Evolutionary conservation across 768 basidiomycete genomes (phyloP).

Genomic region (Tulasnella sp.): DNA sequence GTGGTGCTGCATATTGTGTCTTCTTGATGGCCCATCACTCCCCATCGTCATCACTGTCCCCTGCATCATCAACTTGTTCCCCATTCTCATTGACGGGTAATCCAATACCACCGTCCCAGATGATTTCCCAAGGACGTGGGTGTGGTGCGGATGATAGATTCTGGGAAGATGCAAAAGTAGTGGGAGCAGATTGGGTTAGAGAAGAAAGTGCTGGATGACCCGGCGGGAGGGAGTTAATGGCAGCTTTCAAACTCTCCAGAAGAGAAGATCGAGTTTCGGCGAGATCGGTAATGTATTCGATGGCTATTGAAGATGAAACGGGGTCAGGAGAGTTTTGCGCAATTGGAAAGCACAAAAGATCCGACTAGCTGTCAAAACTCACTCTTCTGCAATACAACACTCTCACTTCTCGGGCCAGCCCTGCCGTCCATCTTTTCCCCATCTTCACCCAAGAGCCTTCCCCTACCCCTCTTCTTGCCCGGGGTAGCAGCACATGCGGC

Average conservation of each 20-base stretch:
- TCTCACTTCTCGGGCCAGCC: conserved; percentile 82
- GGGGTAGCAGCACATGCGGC: conserved; percentile 28
- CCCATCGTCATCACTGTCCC: not conserved
- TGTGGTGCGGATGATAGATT: not conserved
- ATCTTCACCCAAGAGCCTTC: conserved; percentile 27
- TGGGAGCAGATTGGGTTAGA: conserved; percentile 23
- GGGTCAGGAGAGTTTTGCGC: not conserved
- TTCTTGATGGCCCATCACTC: no score
- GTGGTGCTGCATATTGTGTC: no score
- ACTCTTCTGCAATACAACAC: conserved; percentile 82
- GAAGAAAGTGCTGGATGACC: conserved; percentile 42
- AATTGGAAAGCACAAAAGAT: not conserved
- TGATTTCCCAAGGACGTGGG: conserved; percentile 53
- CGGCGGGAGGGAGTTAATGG: conserved; percentile 42
- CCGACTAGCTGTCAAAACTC: conserved; percentile 22
- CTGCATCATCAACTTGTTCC: conserved; percentile 17
- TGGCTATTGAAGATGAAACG: conserved; percentile 45
- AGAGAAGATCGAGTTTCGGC: conserved; percentile 47
- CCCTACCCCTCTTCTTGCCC: conserved; percentile 18
- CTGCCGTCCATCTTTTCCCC: conserved; percentile 65
- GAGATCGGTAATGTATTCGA: conserved; percentile 67
- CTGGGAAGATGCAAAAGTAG: conserved; percentile 24
- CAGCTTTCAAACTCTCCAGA: conserved; percentile 44
- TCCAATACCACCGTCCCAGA: conserved; percentile 66
- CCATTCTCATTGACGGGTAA: conserved; percentile 28